Conservation (phyloP, 2,329 filamentous ascomycete genomes). For the Ambrosiella xylebori region DNA sequence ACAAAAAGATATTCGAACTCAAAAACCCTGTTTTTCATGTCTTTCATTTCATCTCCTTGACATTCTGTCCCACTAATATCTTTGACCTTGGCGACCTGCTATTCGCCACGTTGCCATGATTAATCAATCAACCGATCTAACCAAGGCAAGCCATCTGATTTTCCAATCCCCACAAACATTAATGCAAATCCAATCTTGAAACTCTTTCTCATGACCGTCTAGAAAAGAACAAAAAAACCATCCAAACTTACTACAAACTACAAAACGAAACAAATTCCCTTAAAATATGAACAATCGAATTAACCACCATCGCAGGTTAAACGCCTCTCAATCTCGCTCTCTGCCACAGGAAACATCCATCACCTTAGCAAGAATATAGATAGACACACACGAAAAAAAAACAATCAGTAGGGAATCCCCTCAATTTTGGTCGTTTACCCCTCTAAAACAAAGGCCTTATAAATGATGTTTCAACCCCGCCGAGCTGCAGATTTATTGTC, state of each 20-base stretch:
- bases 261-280: not conserved
- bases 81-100: not conserved
- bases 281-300: not conserved
- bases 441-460: not conserved
- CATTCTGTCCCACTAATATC: not conserved
- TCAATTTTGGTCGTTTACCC: not conserved
- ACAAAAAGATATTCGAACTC: not conserved
- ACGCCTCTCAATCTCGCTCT: not conserved
- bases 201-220: too few species aligned
- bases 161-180: too few species aligned
- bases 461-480: not conserved
- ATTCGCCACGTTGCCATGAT: too few species aligned
- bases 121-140: too few species aligned
- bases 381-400: too few species aligned
- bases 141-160: too few species aligned
- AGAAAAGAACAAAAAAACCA: not conserved
- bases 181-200: too few species aligned
- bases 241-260: not conserved
- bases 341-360: not conserved
- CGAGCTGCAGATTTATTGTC: not conserved
- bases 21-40: not conserved
- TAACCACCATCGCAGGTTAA: not conserved
- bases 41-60: not conserved
- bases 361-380: too few species aligned
- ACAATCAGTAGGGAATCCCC: not conserved